These are phyloP conservation scores for Cytospora piceicola DNA, from an alignment of 2,329 filamentous ascomycete genomes.

Conservation along the genomic window DNA sequence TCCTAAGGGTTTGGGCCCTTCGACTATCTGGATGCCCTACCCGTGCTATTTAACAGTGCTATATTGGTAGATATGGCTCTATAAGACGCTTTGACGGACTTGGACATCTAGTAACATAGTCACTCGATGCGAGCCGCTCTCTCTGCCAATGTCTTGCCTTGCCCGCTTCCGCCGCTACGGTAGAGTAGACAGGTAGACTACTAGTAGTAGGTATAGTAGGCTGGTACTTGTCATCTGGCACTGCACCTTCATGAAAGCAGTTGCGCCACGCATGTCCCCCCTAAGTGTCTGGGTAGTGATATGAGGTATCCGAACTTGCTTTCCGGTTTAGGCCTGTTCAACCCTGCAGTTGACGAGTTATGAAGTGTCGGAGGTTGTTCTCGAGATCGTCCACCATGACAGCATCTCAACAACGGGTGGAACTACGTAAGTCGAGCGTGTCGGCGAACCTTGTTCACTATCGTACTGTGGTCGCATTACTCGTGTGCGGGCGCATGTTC, in stretches of 20 bases:
- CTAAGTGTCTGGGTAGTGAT: not conserved
- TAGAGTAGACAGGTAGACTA: not conserved
- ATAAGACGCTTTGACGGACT: not conserved
- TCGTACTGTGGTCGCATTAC: constrained; percentile 17
- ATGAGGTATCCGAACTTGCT: constrained; percentile 3
- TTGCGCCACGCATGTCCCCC: not conserved
- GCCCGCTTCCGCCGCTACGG: constrained; percentile 3
- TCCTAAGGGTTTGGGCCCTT: not conserved
- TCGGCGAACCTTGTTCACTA: not conserved
- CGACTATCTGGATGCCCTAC: not conserved
- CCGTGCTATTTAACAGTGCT: not conserved
- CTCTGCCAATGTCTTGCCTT: not conserved
- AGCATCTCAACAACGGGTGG: not conserved
- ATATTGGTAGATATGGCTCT: not conserved
- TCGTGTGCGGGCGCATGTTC: constrained; percentile 6
- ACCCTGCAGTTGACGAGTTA: not conserved
- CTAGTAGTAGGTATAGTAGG: not conserved
- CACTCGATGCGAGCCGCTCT: not conserved
- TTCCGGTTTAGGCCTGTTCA: constrained; percentile 17
- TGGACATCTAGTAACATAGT: not conserved
- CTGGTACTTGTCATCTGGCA: constrained; percentile 2
- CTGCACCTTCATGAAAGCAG: not conserved
- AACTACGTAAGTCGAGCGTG: not conserved
- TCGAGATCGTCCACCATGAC: constrained; percentile 3
- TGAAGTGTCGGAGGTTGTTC: not conserved